phyloP scores from a whole-genome alignment of 202 grass and related monocot genomes.

The Carex sylvatica region DNA sequence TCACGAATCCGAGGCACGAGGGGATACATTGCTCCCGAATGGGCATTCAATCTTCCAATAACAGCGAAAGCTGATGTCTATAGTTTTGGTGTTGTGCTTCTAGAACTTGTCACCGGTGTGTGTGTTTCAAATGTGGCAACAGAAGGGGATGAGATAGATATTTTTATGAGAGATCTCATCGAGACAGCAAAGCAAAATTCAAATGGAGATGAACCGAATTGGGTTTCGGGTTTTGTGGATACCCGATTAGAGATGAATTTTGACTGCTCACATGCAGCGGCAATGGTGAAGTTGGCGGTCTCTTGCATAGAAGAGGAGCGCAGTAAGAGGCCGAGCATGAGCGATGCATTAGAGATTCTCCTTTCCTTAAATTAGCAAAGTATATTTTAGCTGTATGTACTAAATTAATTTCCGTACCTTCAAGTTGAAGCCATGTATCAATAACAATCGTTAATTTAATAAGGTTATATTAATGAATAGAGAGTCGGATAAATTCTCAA shows the following conservation, averaged over 20 bases:
- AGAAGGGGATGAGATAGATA: conserved; percentile 1
- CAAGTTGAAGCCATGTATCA: not conserved
- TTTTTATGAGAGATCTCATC: conserved; percentile 5
- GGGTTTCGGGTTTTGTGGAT: conserved; percentile 51
- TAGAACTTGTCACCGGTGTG: conserved; percentile 43
- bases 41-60: conserved; percentile 46
- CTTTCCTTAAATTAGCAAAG: conserved; percentile 1
- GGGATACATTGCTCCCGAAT: conserved; percentile 69
- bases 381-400: not conserved
- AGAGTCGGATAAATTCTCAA: not conserved
- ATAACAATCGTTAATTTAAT: not conserved
- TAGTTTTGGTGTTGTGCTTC: conserved; percentile 54
- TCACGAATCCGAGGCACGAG: conserved; percentile 39
- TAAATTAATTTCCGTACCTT: not conserved
- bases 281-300: conserved; percentile 39
- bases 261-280: conserved; percentile 35
- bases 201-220: conserved; percentile 22
- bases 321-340: conserved; percentile 49
- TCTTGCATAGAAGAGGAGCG: conserved; percentile 58
- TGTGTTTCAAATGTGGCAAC: conserved; percentile 30
- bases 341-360: conserved; percentile 36
- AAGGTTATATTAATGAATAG: too few species aligned
- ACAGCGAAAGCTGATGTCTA: conserved; percentile 62
- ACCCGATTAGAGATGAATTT: conserved; percentile 37
- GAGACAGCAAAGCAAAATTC: not conserved